phyloP scores from a whole-genome alignment of 179 eudicot genomes.

The Nepenthes alata region DNA sequence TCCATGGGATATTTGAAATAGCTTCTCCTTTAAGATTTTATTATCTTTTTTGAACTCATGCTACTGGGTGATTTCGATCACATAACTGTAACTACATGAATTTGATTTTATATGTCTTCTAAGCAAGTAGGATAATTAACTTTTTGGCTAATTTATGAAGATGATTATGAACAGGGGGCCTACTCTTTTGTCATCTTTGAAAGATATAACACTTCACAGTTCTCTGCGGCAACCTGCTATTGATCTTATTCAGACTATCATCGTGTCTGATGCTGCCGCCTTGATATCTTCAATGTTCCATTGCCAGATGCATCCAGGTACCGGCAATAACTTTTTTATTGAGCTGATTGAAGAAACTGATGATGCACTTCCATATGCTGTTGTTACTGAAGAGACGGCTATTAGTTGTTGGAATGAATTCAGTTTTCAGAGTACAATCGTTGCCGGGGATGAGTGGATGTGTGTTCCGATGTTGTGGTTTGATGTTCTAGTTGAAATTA shows the following conservation, averaged over 20 bases:
- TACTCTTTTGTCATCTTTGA: slow-evolving; percentile 74
- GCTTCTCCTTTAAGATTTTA: background rate
- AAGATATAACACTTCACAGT: slow-evolving; percentile 63
- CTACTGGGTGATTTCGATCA: background rate
- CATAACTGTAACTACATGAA: background rate
- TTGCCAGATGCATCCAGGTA: slow-evolving; percentile 21
- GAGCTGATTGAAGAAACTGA: slow-evolving; percentile 40
- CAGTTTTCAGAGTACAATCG: slow-evolving; percentile 42
- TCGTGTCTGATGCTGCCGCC: slow-evolving; percentile 90
- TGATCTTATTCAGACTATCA: slow-evolving; percentile 78
- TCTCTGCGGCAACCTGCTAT: slow-evolving; percentile 92
- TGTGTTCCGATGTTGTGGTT: slow-evolving; percentile 92
- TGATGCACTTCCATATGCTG: slow-evolving; percentile 29
- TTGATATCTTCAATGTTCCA: slow-evolving; percentile 48
- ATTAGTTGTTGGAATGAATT: slow-evolving; percentile 68
- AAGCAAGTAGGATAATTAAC: background rate
- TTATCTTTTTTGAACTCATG: background rate
- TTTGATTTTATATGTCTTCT: background rate
- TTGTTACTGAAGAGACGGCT: slow-evolving; percentile 31
- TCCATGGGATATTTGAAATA: background rate
- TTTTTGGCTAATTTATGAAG: slow-evolving; percentile 6
- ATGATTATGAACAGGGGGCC: slow-evolving; percentile 68
- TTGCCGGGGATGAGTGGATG: slow-evolving; percentile 67
- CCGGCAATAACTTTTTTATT: slow-evolving; percentile 17
- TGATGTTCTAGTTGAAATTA: slow-evolving; percentile 73